phyloP scores from a whole-genome alignment of 208 protist species.

The Wallacemonas sp. region DNA sequence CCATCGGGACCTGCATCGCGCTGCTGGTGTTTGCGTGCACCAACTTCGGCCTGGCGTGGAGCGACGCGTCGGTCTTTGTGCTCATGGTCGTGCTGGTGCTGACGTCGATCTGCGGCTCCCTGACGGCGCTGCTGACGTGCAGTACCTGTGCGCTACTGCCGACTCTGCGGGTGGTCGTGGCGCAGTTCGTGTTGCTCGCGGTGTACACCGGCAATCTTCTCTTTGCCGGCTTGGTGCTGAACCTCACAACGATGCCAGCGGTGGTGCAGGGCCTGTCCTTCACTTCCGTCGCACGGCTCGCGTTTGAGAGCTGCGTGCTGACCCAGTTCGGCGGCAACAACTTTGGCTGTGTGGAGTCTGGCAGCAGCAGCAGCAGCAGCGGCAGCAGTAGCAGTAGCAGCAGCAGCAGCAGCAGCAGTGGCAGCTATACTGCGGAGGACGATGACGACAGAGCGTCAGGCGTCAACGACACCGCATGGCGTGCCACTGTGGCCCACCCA shows the following conservation, averaged over 20 bases:
- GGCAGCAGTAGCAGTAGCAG: too few species aligned
- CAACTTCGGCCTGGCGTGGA: conserved; percentile 58
- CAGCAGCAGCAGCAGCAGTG: not conserved
- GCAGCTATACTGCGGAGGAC: not conserved
- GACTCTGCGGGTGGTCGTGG: conserved; percentile 19
- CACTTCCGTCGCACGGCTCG: conserved; percentile 46
- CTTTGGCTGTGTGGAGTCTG: conserved; percentile 39
- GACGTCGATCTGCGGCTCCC: conserved; percentile 51
- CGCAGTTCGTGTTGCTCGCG: conserved; percentile 42
- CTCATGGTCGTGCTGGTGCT: conserved; percentile 54
- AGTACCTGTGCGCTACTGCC: conserved; percentile 23
- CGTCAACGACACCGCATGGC: too few species aligned
- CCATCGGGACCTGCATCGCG: conserved; percentile 34
- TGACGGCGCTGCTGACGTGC: conserved; percentile 50
- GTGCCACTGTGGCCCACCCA: too few species aligned
- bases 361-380: not conserved
- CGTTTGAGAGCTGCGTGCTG: conserved; percentile 57
- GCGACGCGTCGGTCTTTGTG: conserved; percentile 44
- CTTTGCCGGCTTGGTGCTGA: conserved; percentile 61
- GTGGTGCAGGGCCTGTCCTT: conserved; percentile 42
- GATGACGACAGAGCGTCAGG: not conserved
- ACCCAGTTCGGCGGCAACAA: conserved; percentile 45
- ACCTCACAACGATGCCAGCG: conserved; percentile 51
- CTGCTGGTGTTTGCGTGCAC: conserved; percentile 43
- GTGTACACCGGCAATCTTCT: conserved; percentile 63